These are phyloP conservation scores for Penicillium brasilianum DNA, from an alignment of 2,329 filamentous ascomycete species.

Conservation along the genomic window DNA sequence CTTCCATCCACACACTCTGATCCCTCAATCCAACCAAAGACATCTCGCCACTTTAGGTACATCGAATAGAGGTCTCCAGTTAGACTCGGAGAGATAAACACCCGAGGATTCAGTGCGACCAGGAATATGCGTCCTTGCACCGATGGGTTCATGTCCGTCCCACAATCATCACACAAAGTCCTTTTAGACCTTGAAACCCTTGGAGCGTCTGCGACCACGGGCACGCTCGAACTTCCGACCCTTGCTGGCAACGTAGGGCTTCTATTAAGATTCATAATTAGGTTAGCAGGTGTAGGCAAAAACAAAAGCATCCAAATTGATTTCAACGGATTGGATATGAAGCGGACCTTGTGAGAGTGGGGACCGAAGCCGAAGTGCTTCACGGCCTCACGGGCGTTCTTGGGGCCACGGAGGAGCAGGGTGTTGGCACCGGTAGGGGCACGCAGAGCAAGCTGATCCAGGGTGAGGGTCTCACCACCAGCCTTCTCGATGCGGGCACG, in stretches of 20 bases:
- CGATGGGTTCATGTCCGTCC: conserved; percentile 18
- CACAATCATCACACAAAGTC: conserved; percentile 23
- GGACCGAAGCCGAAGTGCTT: conserved; percentile 99
- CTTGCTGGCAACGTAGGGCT: conserved; percentile 97
- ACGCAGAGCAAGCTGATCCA: conserved; percentile 95
- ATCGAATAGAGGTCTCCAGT: conserved; percentile 30
- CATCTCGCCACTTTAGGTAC: conserved; percentile 30
- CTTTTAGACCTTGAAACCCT: conserved; percentile 99
- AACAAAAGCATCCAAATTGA: not conserved
- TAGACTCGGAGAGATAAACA: conserved; percentile 28
- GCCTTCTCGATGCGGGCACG: conserved; percentile 91
- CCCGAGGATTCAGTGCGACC: conserved; percentile 19
- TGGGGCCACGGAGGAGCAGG: conserved; percentile 93
- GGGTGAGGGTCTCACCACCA: conserved; percentile 91
- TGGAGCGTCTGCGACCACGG: conserved; percentile 97
- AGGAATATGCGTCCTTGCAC: conserved; percentile 22
- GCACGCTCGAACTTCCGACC: conserved; percentile 99
- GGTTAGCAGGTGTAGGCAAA: conserved; percentile 22
- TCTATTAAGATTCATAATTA: conserved; percentile 58
- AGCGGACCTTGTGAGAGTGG: conserved; percentile 89
- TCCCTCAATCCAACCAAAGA: conserved; percentile 30
- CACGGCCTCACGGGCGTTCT: conserved; percentile 96
- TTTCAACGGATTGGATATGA: not conserved
- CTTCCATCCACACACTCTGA: conserved; percentile 32
- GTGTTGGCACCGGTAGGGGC: conserved; percentile 97